These are phyloP conservation scores for Rhododendron kiyosumense DNA, from an alignment of 148 eudicot genomes.

Conservation along the genomic window DNA sequence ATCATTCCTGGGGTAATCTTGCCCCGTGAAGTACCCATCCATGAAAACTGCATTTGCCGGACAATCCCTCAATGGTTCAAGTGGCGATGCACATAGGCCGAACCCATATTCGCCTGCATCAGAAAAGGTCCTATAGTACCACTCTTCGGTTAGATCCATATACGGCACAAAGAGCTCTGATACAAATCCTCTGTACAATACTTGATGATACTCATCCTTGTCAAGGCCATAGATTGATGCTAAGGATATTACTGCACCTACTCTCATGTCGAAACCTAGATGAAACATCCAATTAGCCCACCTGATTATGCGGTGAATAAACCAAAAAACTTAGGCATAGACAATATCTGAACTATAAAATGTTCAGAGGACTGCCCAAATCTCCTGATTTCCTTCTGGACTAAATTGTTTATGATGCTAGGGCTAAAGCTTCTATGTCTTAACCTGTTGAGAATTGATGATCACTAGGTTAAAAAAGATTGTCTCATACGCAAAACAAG, in stretches of 20 bases:
- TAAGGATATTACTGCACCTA: conserved; percentile 39
- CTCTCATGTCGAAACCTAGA: conserved; percentile 41
- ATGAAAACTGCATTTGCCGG: conserved; percentile 38
- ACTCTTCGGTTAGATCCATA: conserved; percentile 52
- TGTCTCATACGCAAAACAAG: neutral
- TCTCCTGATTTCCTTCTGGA: neutral
- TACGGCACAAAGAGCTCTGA: conserved; percentile 61
- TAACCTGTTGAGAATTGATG: neutral
- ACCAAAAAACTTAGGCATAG: neutral
- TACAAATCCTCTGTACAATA: conserved; percentile 41
- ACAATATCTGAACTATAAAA: neutral
- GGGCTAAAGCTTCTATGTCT: neutral
- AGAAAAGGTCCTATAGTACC: conserved; percentile 46
- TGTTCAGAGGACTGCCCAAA: neutral
- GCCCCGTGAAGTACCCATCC: conserved; percentile 37
- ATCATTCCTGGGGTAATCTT: conserved; percentile 23
- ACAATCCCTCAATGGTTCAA: conserved; percentile 39
- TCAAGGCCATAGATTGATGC: conserved; percentile 38
- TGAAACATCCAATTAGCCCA: conserved; percentile 62
- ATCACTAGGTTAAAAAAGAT: neutral
- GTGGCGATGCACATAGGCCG: conserved; percentile 33
- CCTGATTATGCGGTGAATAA: conserved; percentile 16
- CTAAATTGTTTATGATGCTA: neutral
- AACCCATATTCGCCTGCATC: conserved; percentile 56
- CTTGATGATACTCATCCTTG: conserved; percentile 19